Conservation (phyloP, 139 green algal genomes). For the Chlamydomonas applanata region DNA sequence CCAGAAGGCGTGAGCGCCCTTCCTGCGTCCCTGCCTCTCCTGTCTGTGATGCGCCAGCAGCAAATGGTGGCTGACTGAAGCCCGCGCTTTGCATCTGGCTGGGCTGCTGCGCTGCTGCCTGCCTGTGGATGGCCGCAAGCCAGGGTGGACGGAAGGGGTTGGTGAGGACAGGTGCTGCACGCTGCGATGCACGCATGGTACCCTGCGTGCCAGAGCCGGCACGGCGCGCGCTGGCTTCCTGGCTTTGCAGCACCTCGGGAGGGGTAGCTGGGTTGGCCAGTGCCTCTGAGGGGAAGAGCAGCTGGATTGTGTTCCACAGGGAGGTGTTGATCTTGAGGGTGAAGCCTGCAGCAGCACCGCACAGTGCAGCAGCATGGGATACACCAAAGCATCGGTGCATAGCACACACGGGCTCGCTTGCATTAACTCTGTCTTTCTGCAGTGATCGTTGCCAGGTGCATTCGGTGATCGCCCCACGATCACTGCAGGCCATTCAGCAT, state of each 20-base stretch:
- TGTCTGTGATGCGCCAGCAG: too few species aligned
- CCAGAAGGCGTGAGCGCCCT: background rate
- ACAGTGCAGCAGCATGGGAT: background rate
- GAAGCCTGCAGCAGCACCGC: slow-evolving; percentile 17
- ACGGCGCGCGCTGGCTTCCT: background rate
- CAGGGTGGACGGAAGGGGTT: slow-evolving; percentile 5
- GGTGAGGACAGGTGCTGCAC: background rate
- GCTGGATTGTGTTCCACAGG: slow-evolving; percentile 54
- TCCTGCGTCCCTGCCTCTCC: background rate
- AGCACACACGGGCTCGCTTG: background rate
- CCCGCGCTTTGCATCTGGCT: background rate
- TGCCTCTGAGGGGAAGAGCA: slow-evolving; percentile 44
- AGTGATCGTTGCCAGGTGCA: too few species aligned
- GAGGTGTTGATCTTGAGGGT: slow-evolving; percentile 44
- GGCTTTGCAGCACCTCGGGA: background rate
- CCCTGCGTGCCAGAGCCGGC: background rate
- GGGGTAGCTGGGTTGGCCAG: background rate
- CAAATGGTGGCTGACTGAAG: too few species aligned
- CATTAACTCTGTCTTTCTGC: too few species aligned
- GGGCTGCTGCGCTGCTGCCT: background rate
- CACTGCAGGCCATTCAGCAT: background rate
- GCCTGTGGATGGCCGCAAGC: background rate
- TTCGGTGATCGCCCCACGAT: too few species aligned
- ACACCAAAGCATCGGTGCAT: background rate
- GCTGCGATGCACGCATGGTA: background rate